phyloP scores from a whole-genome alignment of 2,329 filamentous ascomycete genomes.

The Fusarium beomiforme region DNA sequence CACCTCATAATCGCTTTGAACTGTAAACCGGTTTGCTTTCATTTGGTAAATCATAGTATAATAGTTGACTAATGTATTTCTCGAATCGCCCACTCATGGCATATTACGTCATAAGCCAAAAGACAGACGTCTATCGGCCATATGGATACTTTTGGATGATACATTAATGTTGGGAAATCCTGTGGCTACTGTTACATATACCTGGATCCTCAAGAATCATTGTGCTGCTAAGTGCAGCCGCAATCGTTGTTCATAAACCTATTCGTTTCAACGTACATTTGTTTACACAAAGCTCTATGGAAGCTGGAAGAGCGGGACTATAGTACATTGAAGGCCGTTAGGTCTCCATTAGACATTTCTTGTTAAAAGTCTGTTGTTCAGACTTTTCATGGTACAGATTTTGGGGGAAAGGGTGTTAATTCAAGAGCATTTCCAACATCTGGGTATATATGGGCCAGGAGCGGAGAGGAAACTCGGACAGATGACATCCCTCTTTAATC shows the following conservation, averaged over 20 bases:
- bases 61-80: background rate
- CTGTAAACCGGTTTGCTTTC: background rate
- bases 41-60: background rate
- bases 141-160: background rate
- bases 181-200: background rate
- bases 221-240: conserved; percentile 46
- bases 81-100: background rate
- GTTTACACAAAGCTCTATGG: conserved; percentile 56
- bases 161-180: background rate
- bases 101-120: background rate
- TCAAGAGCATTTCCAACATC: conserved; percentile 34
- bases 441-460: conserved; percentile 30
- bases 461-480: conserved; percentile 29
- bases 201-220: conserved; percentile 20
- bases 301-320: conserved; percentile 52
- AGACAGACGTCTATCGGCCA: background rate
- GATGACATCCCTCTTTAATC: conserved; percentile 54
- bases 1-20: background rate
- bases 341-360: conserved; percentile 41
- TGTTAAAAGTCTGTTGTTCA: conserved; percentile 25
- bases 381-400: conserved; percentile 25
- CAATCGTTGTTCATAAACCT: conserved; percentile 47
- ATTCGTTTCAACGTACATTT: conserved; percentile 49
- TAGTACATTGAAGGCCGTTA: conserved; percentile 52
- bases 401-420: conserved; percentile 17